Evolutionary conservation across 257 asterid genomes (phyloP).

Genomic region (Solanum stenotomum): DNA sequence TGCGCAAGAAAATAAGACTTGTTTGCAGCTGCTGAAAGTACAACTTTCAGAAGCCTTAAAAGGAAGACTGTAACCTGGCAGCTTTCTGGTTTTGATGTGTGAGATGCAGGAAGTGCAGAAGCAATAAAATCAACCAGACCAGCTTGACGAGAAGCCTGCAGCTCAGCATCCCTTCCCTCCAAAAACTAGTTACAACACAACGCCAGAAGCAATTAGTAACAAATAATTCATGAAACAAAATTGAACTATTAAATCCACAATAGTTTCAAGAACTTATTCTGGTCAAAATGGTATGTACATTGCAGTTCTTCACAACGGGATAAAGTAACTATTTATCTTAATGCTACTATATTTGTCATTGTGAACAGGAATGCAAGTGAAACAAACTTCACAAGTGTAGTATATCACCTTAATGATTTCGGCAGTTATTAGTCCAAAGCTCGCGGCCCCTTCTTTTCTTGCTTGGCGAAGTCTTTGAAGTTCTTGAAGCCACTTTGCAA

Average conservation of each 20-base stretch:
- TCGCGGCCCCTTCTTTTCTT: slow-evolving; percentile 89
- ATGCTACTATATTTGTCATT: background rate
- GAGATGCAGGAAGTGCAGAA: slow-evolving; percentile 97
- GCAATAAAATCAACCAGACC: slow-evolving; percentile 97
- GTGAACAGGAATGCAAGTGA: background rate
- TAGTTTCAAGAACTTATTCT: background rate
- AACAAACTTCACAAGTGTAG: background rate
- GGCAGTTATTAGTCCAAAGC: slow-evolving; percentile 80
- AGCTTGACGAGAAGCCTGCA: slow-evolving; percentile 94
- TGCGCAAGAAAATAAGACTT: slow-evolving; percentile 89
- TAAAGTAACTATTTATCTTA: background rate
- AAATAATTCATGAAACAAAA: slow-evolving; percentile 1
- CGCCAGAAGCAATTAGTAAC: slow-evolving; percentile 15
- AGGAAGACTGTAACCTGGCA: slow-evolving; percentile 83
- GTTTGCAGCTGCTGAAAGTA: slow-evolving; percentile 50
- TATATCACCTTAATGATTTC: slow-evolving; percentile 79
- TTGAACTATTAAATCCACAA: background rate
- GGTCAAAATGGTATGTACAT: background rate
- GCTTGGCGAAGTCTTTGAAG: slow-evolving; percentile 95
- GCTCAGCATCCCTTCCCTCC: slow-evolving; percentile 94
- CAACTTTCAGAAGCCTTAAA: slow-evolving; percentile 72
- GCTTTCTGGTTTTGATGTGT: slow-evolving; percentile 90
- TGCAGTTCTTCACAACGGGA: background rate
- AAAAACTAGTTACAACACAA: slow-evolving; percentile 42
- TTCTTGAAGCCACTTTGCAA: slow-evolving; percentile 92